Base-by-base conservation (phyloP, 2,329 filamentous ascomycete species). In the Cytospora paraplurivora region DNA sequence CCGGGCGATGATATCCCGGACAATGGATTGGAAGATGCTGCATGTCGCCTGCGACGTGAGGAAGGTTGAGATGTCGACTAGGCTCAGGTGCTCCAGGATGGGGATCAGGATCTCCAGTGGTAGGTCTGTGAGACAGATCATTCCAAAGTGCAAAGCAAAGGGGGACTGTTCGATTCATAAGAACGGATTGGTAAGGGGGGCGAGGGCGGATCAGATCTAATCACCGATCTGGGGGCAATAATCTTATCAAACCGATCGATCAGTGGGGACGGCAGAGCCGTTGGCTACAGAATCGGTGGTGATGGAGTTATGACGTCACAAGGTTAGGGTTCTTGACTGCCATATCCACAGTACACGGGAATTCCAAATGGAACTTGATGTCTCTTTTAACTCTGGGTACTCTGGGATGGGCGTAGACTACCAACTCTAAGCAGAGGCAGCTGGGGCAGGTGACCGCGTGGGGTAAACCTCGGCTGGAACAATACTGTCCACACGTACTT, bases 51-150 rank as follows among this genome's bases (percentile, higher is more conserved):
- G 58, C 17, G 37, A 53, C 27, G 4, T 27, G 11, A 60, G 58
- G 37, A 60, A 54, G 58, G 37, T 54, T 10, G 50, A 37, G 37
- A 60, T 50, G 21, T 54, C 27, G 37, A 54, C 35, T 4, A n/a
- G 37, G 58, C 50, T 37, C 27, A 60, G 58, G 50, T 60, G 58
- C 21, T 38, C 35, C n/a, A 60, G 58, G 6, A 60, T 7, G 37
- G 44, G 37, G 50, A 54, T 17, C 5, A 51, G n/a, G 1, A 41
- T 27, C 10, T 60, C 58, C n/a, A 37, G 17, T 1, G 58, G 58
- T 1, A 60, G 50, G 2, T 60, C 37, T 6, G 41, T 21, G 6
- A 60, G 44, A 13, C 37, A n/a, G 1, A 7, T 37, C 58, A 60
- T 60, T 0, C 12, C 21, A n/a, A n/a, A n/a, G n/a, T n/a, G n/a